Evolutionary conservation across 768 basidiomycete species (phyloP).

Genomic region (Kwoniella bestiolae): DNA sequence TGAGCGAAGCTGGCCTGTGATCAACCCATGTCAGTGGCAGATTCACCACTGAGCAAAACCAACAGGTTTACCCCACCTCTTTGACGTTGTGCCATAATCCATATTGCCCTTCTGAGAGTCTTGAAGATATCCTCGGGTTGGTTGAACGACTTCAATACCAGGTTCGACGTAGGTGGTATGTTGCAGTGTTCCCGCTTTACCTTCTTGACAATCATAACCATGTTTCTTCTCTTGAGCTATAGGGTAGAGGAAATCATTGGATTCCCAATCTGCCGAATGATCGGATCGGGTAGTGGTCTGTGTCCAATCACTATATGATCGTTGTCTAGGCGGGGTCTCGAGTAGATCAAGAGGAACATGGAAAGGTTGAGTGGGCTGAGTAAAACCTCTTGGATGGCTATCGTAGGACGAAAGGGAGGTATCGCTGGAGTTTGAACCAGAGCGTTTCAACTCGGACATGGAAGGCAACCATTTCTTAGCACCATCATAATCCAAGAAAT

Average conservation of each 20-base stretch:
- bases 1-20: neutral
- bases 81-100: conserved; percentile 5
- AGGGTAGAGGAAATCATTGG: conserved; percentile 12
- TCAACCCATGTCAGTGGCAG: conserved; percentile 9
- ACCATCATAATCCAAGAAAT: conserved; percentile 49
- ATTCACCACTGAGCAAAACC: conserved; percentile 24
- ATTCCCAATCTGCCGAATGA: conserved; percentile 12
- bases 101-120: neutral
- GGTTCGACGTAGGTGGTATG: conserved; percentile 21
- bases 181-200: neutral
- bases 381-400: neutral
- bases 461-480: conserved; percentile 41
- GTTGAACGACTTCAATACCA: conserved; percentile 23
- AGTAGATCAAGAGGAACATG: conserved; percentile 10
- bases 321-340: conserved; percentile 7
- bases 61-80: conserved; percentile 22
- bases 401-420: conserved; percentile 7
- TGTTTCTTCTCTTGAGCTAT: neutral
- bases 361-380: conserved; percentile 7
- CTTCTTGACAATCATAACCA: conserved; percentile 10
- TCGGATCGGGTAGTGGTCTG: conserved; percentile 1
- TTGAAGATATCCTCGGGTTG: conserved; percentile 7
- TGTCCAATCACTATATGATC: conserved; percentile 17
- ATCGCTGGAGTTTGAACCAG: conserved; percentile 31
- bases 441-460: conserved; percentile 30